A percentile compares a stretch with the other conserved stretches of the same genome.
These are phyloP conservation scores for Pleurotus ostreatus DNA, from an alignment of 768 basidiomycete genomes.

Conservation along the genomic window DNA sequence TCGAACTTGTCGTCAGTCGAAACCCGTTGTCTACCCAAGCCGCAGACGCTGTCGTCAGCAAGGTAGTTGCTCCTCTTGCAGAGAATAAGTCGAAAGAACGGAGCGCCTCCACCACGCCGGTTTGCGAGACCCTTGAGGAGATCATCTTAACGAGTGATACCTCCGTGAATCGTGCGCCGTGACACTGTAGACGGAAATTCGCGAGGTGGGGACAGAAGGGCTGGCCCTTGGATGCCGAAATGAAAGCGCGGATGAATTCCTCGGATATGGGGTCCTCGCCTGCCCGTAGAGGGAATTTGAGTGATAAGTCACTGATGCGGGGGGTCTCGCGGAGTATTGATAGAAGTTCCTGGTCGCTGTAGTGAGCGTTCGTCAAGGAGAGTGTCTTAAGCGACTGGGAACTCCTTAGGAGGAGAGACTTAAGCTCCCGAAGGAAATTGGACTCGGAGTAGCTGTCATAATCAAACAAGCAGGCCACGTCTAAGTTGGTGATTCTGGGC, in stretches of 20 bases:
- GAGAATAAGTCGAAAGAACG: not conserved
- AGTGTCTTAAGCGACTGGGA: not conserved
- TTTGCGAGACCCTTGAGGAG: not conserved
- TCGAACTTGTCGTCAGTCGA: too few relatives aligned
- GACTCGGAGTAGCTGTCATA: not conserved
- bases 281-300: not conserved
- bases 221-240: not conserved
- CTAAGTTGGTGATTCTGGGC: not conserved
- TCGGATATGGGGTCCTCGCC: conserved; percentile 1
- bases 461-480: not conserved
- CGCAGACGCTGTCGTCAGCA: not conserved
- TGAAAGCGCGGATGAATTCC: not conserved
- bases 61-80: not conserved
- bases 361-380: not conserved
- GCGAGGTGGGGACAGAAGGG: not conserved
- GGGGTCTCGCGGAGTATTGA: not conserved
- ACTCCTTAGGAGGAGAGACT: not conserved
- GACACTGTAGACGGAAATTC: not conserved
- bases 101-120: not conserved
- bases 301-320: not conserved
- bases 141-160: not conserved
- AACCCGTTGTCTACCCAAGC: not conserved
- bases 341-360: not conserved
- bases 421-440: not conserved
- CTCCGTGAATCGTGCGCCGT: conserved; percentile 2